Conservation (phyloP, 2,329 filamentous ascomycete genomes). For the Amauroascus niger region DNA sequence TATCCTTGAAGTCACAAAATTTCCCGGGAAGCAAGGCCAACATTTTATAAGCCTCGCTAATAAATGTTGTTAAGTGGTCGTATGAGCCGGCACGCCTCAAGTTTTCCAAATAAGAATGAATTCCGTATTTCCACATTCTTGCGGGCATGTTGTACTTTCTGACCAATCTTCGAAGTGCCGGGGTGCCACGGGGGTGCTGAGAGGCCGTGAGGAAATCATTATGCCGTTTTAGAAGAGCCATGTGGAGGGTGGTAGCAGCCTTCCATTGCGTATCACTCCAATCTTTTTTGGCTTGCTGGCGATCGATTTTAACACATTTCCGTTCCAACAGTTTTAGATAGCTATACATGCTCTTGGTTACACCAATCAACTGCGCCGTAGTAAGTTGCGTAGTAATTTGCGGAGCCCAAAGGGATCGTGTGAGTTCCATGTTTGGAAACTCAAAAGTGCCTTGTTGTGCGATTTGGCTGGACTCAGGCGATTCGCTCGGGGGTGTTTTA, state of each 20-base stretch:
- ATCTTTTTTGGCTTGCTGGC: conserved; percentile 46
- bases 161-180: conserved; percentile 57
- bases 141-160: conserved; percentile 84
- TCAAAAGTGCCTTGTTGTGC: too few species aligned
- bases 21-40: conserved; percentile 81
- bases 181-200: conserved; percentile 70
- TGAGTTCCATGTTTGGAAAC: too few species aligned
- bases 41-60: conserved; percentile 83
- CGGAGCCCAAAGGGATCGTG: too few species aligned
- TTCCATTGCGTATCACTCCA: conserved; percentile 67
- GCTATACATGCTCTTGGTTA: conserved; percentile 59
- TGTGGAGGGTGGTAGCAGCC: conserved; percentile 68
- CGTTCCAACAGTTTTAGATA: conserved; percentile 77
- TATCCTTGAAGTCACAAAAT: conserved; percentile 70
- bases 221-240: conserved; percentile 70
- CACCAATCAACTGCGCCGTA: conserved; percentile 68
- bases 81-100: conserved; percentile 61
- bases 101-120: conserved; percentile 73
- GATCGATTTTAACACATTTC: conserved; percentile 77
- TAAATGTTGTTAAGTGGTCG: conserved; percentile 85
- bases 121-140: conserved; percentile 87
- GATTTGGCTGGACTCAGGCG: too few species aligned
- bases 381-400: too few species aligned
- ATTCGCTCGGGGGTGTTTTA: too few species aligned
- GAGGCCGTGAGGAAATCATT: conserved; percentile 79